phyloP scores from a whole-genome alignment of 1,139 yeast species.

The Hansenula lynferdii region DNA sequence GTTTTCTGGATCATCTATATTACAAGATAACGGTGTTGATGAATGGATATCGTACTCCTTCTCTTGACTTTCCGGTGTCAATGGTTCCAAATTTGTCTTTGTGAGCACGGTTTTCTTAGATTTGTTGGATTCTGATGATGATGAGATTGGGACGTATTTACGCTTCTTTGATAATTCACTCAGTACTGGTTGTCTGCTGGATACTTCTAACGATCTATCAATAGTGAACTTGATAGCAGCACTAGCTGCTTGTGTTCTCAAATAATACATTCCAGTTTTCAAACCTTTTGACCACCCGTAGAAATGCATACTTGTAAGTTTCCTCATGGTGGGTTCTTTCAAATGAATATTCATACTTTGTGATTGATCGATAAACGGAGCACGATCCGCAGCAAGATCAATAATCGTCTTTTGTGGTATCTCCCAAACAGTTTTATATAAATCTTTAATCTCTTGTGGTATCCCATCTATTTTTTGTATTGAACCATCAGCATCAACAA shows the following conservation, averaged over 20 bases:
- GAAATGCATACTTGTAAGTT: slow-evolving; percentile 92
- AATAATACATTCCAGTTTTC: slow-evolving; percentile 96
- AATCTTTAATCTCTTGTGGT: slow-evolving; percentile 68
- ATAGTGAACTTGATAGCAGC: slow-evolving; percentile 89
- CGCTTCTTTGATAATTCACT: background rate
- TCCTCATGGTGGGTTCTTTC: slow-evolving; percentile 82
- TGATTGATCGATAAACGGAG: slow-evolving; percentile 90
- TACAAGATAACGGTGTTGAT: slow-evolving; percentile 11
- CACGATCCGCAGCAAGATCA: slow-evolving; percentile 94
- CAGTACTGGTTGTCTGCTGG: background rate
- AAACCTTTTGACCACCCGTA: slow-evolving; percentile 97
- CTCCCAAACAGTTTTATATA: slow-evolving; percentile 97
- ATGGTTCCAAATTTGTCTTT: background rate
- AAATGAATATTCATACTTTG: slow-evolving; percentile 84
- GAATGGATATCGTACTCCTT: slow-evolving; percentile 10
- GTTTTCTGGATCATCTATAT: slow-evolving; percentile 14
- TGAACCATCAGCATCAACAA: slow-evolving; percentile 79
- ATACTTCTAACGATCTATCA: slow-evolving; percentile 32
- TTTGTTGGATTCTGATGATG: too few species aligned
- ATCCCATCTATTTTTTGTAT: slow-evolving; percentile 71
- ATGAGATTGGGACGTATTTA: background rate
- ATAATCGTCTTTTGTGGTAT: slow-evolving; percentile 81
- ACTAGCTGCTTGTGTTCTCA: slow-evolving; percentile 92
- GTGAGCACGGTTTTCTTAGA: background rate
- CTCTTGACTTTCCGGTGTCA: slow-evolving; percentile 2